Evolutionary conservation across 2,329 filamentous ascomycete species (phyloP), one percentile per base, ranked within the genome.

Genomic region (Colletotrichum lupini): DNA sequence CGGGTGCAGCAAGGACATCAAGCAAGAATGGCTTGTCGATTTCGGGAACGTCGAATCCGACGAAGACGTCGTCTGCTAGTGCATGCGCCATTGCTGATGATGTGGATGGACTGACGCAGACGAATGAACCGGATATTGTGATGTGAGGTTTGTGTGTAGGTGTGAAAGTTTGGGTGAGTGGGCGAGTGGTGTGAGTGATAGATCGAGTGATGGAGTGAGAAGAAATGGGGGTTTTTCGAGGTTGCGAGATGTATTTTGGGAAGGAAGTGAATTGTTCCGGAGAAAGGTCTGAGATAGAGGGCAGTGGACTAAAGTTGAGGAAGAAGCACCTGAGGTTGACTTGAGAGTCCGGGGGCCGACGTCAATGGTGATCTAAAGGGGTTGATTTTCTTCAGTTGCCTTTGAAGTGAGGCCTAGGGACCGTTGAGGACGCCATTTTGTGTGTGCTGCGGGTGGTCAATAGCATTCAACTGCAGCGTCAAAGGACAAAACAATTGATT

Each of bases 11-110:
- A 49, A 84, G 71, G 49, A 83, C 65, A 64, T 79, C 76, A 55
- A 77, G 75, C 22, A 85, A 76, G 66, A 82, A 83, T 24, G 79
- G 77, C 37, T 75, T 75, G 57, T 76, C 76, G 8, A 81, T 79
- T 46, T 79, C 76, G 59, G 76, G 71, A 11, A 82, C 79, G 64
- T 84, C 79, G 68, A 84, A 85, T 14, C 77, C 75, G 22, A 72
- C 49, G 64, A 75, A 74, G n/a, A 74, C 16, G 49, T 74, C 57
- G n/a, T 63, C 52, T 53, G 70, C 73, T 32, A 60, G 24, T 57
- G 63, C n/a, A 46, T 49, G 32, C 58, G 62, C 72, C 71, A 74
- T 74, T 57, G 61, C 46, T 65, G 71, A 24, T 46, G 26, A 58
- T 69, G 42, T 61, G 52, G 59, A n/a, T 46, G 64, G 49, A n/a